These are phyloP conservation scores for Orbilia ellipsospora DNA, from an alignment of 2,329 filamentous ascomycete genomes.

Conservation along the genomic window DNA sequence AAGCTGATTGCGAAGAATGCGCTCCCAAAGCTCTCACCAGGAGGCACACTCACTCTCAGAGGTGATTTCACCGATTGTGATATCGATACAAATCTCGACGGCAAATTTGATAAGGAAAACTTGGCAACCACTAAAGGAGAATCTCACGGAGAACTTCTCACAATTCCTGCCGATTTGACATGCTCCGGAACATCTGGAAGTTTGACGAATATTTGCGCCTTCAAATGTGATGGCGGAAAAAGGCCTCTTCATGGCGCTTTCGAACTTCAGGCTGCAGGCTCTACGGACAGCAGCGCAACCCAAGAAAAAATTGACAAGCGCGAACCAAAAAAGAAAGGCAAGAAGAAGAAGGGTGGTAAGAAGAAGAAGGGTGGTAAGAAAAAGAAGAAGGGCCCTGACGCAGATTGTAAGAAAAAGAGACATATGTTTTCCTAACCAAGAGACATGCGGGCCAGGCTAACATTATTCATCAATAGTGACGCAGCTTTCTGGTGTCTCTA, in stretches of 20 bases:
- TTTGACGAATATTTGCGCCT: slow-evolving; percentile 12
- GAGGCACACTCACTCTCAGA: slow-evolving; percentile 5
- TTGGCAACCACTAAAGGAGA: background rate
- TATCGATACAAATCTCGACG: slow-evolving; percentile 17
- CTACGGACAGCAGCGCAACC: background rate
- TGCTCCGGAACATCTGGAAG: slow-evolving; percentile 3
- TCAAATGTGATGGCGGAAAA: slow-evolving; percentile 5
- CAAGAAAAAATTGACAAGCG: slow-evolving; percentile 1
- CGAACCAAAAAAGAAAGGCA: background rate
- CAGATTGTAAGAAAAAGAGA: background rate
- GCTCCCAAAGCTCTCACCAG: slow-evolving; percentile 2
- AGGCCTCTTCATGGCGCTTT: slow-evolving; percentile 1
- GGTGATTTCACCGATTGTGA: slow-evolving; percentile 5
- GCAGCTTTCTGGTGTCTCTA: background rate
- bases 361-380: background rate
- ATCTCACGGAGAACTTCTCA: background rate
- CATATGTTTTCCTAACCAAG: background rate
- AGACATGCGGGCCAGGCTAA: background rate
- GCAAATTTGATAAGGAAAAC: background rate
- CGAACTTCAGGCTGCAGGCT: background rate
- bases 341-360: background rate
- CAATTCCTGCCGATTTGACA: slow-evolving; percentile 1
- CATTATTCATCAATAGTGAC: background rate
- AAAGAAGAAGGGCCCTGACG: background rate
- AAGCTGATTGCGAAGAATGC: slow-evolving; percentile 5